A percentile compares a stretch with the other conserved stretches of the same genome.
These are phyloP conservation scores for Rossbeevera mucosa DNA, from an alignment of 768 basidiomycete species.

Conservation along the genomic window DNA sequence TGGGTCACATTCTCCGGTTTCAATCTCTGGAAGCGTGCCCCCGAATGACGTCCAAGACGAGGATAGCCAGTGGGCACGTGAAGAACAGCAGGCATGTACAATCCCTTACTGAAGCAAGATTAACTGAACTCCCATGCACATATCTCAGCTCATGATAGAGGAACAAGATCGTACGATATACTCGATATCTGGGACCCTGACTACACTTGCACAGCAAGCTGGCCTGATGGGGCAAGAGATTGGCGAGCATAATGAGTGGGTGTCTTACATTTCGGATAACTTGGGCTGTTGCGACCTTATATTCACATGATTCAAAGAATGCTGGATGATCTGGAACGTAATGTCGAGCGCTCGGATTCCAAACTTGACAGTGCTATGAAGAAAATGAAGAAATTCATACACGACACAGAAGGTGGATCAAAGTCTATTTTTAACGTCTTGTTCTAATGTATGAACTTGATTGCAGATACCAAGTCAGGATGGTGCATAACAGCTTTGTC, in stretches of 20 bases:
- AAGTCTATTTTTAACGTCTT: background rate
- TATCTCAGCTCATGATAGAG: conserved; percentile 68
- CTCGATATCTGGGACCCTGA: conserved; percentile 81
- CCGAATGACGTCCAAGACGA: conserved; percentile 47
- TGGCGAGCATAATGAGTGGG: conserved; percentile 84
- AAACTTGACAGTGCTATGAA: conserved; percentile 64
- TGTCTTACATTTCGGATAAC: conserved; percentile 11
- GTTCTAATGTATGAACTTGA: conserved; percentile 1
- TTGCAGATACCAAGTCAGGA: conserved; percentile 74
- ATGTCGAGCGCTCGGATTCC: conserved; percentile 64
- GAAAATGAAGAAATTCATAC: conserved; percentile 73
- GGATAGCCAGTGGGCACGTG: conserved; percentile 73
- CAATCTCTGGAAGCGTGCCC: conserved; percentile 7
- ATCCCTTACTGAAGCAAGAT: background rate
- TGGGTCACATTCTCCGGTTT: conserved; percentile 14
- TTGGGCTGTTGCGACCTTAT: background rate
- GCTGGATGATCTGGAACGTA: conserved; percentile 71
- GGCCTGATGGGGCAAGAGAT: conserved; percentile 94
- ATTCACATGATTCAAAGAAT: conserved; percentile 45
- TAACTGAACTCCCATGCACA: background rate
- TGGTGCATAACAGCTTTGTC: conserved; percentile 89
- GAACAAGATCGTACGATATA: conserved; percentile 90
- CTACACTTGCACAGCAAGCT: conserved; percentile 83
- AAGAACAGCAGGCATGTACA: conserved; percentile 75
- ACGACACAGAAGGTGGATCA: conserved; percentile 68